Evolutionary conservation across 2,329 filamentous ascomycete species (phyloP).

Genomic region (Gnomoniopsis smithogilvyi): DNA sequence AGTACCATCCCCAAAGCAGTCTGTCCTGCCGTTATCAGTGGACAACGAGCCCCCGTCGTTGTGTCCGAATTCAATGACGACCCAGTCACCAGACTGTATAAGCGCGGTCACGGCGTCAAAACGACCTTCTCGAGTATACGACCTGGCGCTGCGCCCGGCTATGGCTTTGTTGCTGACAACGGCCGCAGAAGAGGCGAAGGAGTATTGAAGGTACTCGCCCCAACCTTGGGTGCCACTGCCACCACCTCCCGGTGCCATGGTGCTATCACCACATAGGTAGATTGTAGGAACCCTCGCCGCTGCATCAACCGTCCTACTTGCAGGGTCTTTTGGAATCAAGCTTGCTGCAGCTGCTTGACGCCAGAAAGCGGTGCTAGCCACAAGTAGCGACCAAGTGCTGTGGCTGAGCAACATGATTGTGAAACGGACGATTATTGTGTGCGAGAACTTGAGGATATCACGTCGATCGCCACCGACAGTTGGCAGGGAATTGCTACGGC

Average conservation of each 20-base stretch:
- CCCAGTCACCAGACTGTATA: slow-evolving; percentile 47
- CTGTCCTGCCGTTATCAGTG: slow-evolving; percentile 30
- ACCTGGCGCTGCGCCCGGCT: slow-evolving; percentile 50
- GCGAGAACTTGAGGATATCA: too few relatives aligned
- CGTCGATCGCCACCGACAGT: too few relatives aligned
- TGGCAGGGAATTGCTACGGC: too few relatives aligned
- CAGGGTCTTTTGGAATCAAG: too few relatives aligned
- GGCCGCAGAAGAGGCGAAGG: slow-evolving; percentile 8
- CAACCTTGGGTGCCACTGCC: slow-evolving; percentile 19
- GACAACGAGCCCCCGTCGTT: slow-evolving; percentile 42
- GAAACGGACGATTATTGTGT: too few relatives aligned
- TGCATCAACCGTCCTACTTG: too few relatives aligned
- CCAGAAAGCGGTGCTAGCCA: too few relatives aligned
- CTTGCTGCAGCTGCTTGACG: too few relatives aligned
- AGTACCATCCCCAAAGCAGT: slow-evolving; percentile 14
- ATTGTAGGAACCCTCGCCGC: neutral
- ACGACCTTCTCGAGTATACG: slow-evolving; percentile 51
- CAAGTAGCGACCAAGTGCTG: too few relatives aligned
- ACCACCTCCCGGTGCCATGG: slow-evolving; percentile 17
- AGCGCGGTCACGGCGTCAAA: slow-evolving; percentile 43
- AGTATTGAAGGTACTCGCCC: slow-evolving; percentile 19
- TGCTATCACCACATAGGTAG: slow-evolving; percentile 20
- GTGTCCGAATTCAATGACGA: slow-evolving; percentile 58
- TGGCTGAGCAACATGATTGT: too few relatives aligned
- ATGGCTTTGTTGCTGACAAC: slow-evolving; percentile 49